Percentiles rank a stretch among this genome's conserved stretches.
These are phyloP conservation scores for Medicago ruthenica DNA, from an alignment of 306 rosid species.

Conservation along the genomic window DNA sequence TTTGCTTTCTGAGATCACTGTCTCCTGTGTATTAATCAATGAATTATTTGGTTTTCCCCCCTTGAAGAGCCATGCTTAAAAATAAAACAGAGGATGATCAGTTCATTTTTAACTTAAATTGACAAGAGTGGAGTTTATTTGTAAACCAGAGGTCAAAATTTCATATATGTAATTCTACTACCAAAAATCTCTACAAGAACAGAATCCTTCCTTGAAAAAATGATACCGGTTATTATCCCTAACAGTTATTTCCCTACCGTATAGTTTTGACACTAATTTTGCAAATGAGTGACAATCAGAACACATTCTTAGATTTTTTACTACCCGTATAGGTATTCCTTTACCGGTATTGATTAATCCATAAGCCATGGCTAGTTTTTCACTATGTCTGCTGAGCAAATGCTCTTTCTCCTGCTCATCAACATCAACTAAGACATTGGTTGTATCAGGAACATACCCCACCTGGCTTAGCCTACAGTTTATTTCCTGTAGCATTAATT, in stretches of 20 bases:
- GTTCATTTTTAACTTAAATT: slow-evolving; percentile 27
- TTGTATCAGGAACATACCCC: slow-evolving; percentile 78
- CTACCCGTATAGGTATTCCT: slow-evolving; percentile 63
- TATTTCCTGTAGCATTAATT: slow-evolving; percentile 67
- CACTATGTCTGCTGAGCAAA: slow-evolving; percentile 74
- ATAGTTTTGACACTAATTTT: slow-evolving; percentile 64
- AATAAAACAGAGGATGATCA: not conserved
- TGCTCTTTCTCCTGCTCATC: slow-evolving; percentile 68
- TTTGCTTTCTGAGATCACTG: slow-evolving; percentile 14
- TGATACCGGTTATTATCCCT: slow-evolving; percentile 78
- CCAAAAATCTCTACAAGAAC: slow-evolving; percentile 83
- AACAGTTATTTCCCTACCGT: slow-evolving; percentile 63
- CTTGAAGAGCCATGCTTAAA: not conserved
- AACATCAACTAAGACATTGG: slow-evolving; percentile 74
- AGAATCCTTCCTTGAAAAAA: slow-evolving; percentile 63
- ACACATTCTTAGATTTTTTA: slow-evolving; percentile 81
- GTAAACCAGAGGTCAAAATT: slow-evolving; percentile 17
- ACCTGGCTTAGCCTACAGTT: slow-evolving; percentile 56
- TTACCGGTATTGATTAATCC: slow-evolving; percentile 63
- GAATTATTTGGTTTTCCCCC: not conserved
- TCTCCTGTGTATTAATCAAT: not conserved
- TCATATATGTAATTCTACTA: slow-evolving; percentile 39
- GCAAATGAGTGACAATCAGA: slow-evolving; percentile 80
- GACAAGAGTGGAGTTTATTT: slow-evolving; percentile 23
- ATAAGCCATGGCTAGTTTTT: slow-evolving; percentile 79